phyloP scores from a whole-genome alignment of 768 basidiomycete genomes.

The Suillus luteus region DNA sequence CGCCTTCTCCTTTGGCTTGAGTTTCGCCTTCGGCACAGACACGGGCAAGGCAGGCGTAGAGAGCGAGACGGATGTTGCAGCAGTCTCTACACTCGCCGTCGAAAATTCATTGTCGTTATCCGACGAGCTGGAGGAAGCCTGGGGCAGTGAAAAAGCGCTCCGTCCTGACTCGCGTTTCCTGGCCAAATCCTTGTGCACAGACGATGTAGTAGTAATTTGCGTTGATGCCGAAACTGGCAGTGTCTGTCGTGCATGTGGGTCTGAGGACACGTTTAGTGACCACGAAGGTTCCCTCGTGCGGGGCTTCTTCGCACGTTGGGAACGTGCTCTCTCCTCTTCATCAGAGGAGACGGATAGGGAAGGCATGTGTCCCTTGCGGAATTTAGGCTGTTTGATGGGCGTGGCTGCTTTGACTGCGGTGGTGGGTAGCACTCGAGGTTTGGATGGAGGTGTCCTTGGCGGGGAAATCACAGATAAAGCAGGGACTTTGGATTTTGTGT shows the following conservation, averaged over 20 bases:
- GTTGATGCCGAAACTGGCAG: slow-evolving; percentile 18
- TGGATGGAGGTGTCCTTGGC: slow-evolving; percentile 31
- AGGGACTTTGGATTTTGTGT: slow-evolving; percentile 4
- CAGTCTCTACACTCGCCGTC: slow-evolving; percentile 34
- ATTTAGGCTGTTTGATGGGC: slow-evolving; percentile 22
- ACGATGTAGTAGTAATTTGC: slow-evolving; percentile 27
- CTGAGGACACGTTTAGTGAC: slow-evolving; percentile 29
- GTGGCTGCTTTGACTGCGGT: slow-evolving; percentile 23
- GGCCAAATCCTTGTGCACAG: slow-evolving; percentile 7
- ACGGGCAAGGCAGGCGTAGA: slow-evolving; percentile 22
- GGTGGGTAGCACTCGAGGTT: slow-evolving; percentile 9
- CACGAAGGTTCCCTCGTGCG: slow-evolving; percentile 40
- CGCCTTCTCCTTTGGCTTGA: slow-evolving; percentile 17
- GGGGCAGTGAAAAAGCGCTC: slow-evolving; percentile 24
- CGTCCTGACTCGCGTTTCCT: slow-evolving; percentile 21
- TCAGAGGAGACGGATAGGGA: slow-evolving; percentile 65
- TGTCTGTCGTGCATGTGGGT: slow-evolving; percentile 22
- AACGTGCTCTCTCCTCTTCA: slow-evolving; percentile 72
- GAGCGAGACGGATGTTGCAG: slow-evolving; percentile 29
- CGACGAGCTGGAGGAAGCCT: slow-evolving; percentile 31
- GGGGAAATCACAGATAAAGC: not conserved
- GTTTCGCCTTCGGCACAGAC: slow-evolving; percentile 21
- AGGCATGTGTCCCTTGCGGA: slow-evolving; percentile 37
- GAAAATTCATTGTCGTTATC: slow-evolving; percentile 35
- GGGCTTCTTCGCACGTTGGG: slow-evolving; percentile 62